phyloP scores from a whole-genome alignment of 768 basidiomycete species.

The Suillus alpinus region DNA sequence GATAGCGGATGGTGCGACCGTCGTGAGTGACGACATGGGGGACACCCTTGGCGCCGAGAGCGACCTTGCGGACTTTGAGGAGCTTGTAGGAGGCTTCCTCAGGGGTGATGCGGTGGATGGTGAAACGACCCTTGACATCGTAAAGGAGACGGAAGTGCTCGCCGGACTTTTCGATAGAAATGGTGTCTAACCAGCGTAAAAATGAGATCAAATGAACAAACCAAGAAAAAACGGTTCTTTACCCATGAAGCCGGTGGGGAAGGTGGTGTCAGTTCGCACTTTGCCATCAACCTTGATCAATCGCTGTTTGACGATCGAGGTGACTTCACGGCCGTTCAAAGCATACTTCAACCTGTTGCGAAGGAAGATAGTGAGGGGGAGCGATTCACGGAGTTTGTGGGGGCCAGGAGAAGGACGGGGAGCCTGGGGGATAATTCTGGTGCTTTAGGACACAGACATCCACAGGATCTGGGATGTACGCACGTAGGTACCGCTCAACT shows the following conservation, averaged over 20 bases:
- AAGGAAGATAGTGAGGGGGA: constrained; percentile 95
- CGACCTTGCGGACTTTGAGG: constrained; percentile 88
- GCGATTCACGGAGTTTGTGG: constrained; percentile 98
- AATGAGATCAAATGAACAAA: neutral
- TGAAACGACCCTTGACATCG: constrained; percentile 99
- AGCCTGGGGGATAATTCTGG: constrained; percentile 48
- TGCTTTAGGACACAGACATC: neutral
- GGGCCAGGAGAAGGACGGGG: constrained; percentile 97
- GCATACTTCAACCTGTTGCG: constrained; percentile 99
- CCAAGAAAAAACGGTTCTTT: constrained; percentile 20
- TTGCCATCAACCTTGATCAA: constrained; percentile 98
- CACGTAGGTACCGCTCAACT: constrained; percentile 93
- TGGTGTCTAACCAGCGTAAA: constrained; percentile 62
- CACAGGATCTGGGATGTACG: constrained; percentile 28
- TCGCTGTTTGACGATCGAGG: constrained; percentile 91
- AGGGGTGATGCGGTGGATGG: constrained; percentile 97
- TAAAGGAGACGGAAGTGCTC: constrained; percentile 99
- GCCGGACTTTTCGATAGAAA: constrained; percentile 96
- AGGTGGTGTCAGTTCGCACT: constrained; percentile 96
- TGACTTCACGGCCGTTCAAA: constrained; percentile 93
- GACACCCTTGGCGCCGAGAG: constrained; percentile 89
- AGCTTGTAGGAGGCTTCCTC: constrained; percentile 98
- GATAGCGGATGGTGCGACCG: constrained; percentile 99
- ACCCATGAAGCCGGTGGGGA: constrained; percentile 98
- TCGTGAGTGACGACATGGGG: constrained; percentile 99